Evolutionary conservation across 148 eudicot species (phyloP).

Genomic region (Gaultheria prostrata): DNA sequence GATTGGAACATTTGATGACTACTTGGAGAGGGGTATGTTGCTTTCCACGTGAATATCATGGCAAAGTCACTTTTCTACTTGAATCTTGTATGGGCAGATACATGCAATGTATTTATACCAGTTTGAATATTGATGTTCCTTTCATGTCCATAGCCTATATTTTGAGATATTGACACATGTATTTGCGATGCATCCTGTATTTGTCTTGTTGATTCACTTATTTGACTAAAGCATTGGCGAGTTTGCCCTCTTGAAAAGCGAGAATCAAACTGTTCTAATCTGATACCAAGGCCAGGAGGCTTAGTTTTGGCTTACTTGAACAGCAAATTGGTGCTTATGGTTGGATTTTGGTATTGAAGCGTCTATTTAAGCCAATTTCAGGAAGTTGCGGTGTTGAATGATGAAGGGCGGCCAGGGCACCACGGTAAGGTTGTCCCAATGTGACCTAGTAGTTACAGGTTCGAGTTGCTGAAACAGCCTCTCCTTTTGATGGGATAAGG

Average conservation of each 20-base stretch:
- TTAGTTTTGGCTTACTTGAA: not conserved
- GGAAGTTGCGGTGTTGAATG: not conserved
- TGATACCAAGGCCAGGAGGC: not conserved
- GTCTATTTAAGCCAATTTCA: not conserved
- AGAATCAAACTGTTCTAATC: not conserved
- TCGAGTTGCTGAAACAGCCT: not conserved
- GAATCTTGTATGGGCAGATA: not conserved
- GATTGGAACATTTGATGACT: not conserved
- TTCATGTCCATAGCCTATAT: not conserved
- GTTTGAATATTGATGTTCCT: not conserved
- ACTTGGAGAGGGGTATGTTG: not conserved
- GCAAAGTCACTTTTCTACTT: not conserved
- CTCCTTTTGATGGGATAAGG: not conserved
- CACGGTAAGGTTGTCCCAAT: not conserved
- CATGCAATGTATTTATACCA: not conserved
- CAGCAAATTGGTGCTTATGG: not conserved
- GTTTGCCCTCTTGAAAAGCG: not conserved
- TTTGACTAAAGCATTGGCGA: constrained; percentile 2
- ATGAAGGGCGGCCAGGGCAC: not conserved
- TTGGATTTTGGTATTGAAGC: not conserved
- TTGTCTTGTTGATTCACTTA: not conserved
- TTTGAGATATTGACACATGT: not conserved
- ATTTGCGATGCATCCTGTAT: constrained; percentile 6
- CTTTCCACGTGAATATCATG: not conserved
- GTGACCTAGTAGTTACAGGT: not conserved